phyloP scores from a whole-genome alignment of 805 yeast species.

The Sungouiozyma ichnusensis region DNA sequence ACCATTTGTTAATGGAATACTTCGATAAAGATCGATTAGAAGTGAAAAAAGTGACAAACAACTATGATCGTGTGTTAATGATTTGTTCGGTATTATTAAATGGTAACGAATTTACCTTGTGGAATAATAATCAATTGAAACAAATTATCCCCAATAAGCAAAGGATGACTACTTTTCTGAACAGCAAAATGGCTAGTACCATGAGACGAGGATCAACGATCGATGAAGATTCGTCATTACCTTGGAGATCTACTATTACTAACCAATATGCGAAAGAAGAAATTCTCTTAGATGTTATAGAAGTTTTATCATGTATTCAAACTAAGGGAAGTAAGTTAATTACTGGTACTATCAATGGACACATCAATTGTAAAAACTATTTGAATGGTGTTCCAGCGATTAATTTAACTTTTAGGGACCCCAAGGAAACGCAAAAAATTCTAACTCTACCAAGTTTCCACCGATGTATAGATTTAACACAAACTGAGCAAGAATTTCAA shows the following conservation, averaged over 20 bases:
- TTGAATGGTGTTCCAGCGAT: conserved; percentile 72
- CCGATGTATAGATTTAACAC: conserved; percentile 41
- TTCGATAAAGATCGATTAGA: conserved; percentile 45
- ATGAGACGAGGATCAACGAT: not conserved
- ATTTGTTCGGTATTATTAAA: conserved; percentile 71
- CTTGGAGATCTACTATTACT: conserved; percentile 74
- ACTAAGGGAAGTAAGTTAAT: conserved; percentile 6
- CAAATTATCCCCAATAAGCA: conserved; percentile 51
- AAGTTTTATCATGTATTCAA: conserved; percentile 39
- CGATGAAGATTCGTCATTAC: conserved; percentile 22
- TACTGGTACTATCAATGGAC: conserved; percentile 45
- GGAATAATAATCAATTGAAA: conserved; percentile 51
- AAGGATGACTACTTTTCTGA: not conserved
- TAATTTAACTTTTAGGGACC: conserved; percentile 41
- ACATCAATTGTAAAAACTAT: conserved; percentile 50
- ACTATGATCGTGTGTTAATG: conserved; percentile 60
- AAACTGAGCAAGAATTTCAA: not conserved
- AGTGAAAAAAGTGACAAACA: conserved; percentile 49
- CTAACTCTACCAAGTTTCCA: conserved; percentile 48
- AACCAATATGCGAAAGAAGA: conserved; percentile 75
- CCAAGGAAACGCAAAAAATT: conserved; percentile 3
- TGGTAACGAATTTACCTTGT: conserved; percentile 61
- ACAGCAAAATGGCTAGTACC: not conserved
- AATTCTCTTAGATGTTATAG: conserved; percentile 73
- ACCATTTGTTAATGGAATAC: conserved; percentile 45